Percentiles rank a stretch among this genome's conserved stretches.
phyloP scores from a whole-genome alignment of 495 filamentous ascomycete genomes.

The Neurospora sp. region DNA sequence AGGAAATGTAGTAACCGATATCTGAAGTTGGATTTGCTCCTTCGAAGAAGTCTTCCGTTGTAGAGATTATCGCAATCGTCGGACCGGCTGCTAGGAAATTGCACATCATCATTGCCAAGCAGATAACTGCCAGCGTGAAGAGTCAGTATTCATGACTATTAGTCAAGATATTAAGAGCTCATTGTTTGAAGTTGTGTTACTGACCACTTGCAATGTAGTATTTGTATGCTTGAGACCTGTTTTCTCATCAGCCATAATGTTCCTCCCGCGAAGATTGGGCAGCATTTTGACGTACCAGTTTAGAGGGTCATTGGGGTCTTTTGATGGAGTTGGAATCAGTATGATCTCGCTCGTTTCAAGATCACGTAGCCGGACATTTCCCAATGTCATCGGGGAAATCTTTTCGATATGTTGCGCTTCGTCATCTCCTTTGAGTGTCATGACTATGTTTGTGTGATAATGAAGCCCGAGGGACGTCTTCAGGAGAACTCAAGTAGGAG shows the following conservation, averaged over 20 bases:
- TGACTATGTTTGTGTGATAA: conserved; percentile 10
- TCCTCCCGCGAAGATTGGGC: not conserved
- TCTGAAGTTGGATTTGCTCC: conserved; percentile 8
- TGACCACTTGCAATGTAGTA: conserved; percentile 34
- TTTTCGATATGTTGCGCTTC: conserved; percentile 9
- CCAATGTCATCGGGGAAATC: conserved; percentile 20
- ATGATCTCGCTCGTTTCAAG: conserved; percentile 40
- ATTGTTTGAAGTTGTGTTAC: not conserved
- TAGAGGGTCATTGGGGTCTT: conserved; percentile 50
- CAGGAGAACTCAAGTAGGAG: not conserved
- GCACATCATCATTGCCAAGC: conserved; percentile 43
- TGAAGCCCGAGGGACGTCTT: not conserved
- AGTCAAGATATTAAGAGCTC: not conserved
- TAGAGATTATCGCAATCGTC: conserved; percentile 40
- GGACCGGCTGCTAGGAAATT: conserved; percentile 47
- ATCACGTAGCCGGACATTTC: conserved; percentile 39
- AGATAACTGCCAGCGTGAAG: conserved; percentile 25
- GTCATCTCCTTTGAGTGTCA: conserved; percentile 9
- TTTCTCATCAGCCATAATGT: not conserved
- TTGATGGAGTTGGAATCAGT: conserved; percentile 47
- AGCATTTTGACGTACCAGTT: conserved; percentile 29
- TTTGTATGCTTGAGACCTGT: conserved; percentile 36
- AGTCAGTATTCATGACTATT: not conserved
- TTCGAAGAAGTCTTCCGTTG: conserved; percentile 38
- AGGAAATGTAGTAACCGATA: conserved; percentile 11